Evolutionary conservation across 805 yeast species (phyloP).

Genomic region (Candida schatavii): DNA sequence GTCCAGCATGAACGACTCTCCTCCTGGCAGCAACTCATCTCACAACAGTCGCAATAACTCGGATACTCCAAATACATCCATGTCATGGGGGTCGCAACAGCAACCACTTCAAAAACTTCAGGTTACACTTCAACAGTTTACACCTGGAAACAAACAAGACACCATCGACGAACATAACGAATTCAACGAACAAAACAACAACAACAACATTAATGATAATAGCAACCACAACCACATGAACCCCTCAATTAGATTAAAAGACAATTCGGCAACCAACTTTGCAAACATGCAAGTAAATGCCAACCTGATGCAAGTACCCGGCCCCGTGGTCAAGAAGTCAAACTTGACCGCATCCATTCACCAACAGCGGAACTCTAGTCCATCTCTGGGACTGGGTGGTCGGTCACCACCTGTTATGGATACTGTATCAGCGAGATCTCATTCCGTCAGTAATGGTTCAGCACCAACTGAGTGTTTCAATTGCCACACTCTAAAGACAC

Average conservation of each 20-base stretch:
- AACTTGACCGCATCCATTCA: constrained; percentile 21
- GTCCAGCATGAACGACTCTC: constrained; percentile 27
- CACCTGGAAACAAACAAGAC: background rate
- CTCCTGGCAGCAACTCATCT: constrained; percentile 13
- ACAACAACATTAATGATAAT: background rate
- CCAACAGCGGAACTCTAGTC: constrained; percentile 4
- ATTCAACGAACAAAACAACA: background rate
- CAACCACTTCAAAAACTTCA: background rate
- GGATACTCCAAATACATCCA: constrained; percentile 5
- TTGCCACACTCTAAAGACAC: constrained; percentile 59
- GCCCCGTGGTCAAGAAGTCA: constrained; percentile 11
- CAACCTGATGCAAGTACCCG: background rate
- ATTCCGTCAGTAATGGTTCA: background rate
- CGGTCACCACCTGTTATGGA: background rate
- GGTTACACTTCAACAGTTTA: constrained; percentile 1
- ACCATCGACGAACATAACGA: constrained; percentile 1
- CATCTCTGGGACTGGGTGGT: background rate
- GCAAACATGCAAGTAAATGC: constrained; percentile 15
- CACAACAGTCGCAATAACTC: constrained; percentile 7
- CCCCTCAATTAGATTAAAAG: constrained; percentile 11
- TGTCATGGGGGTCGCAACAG: constrained; percentile 5
- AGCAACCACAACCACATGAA: background rate
- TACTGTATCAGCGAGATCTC: background rate
- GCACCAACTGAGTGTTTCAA: constrained; percentile 47
- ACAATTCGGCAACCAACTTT: constrained; percentile 16